These are phyloP conservation scores for Sanguinoderma infundibulare DNA, from an alignment of 1,284 basidiomycete genomes.

Conservation along the genomic window DNA sequence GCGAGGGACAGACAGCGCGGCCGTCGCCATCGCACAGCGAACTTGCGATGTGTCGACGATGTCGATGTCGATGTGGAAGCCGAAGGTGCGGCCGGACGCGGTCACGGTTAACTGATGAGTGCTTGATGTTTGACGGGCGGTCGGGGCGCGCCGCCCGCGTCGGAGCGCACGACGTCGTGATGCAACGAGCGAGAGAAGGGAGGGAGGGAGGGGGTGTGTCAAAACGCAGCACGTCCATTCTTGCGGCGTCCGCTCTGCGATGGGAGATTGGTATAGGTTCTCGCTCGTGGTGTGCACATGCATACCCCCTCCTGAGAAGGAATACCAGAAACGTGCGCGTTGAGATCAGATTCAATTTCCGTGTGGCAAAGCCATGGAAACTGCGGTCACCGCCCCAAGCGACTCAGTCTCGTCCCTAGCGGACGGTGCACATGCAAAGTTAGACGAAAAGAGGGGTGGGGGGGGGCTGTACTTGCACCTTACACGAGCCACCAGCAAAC, in stretches of 20 bases:
- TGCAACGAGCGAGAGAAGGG: not conserved
- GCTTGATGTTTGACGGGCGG: too few species aligned
- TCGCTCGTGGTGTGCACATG: too few species aligned
- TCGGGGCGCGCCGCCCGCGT: too few species aligned
- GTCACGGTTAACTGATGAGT: too few species aligned
- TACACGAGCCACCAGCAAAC: too few species aligned
- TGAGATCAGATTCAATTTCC: not conserved
- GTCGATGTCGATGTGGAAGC: too few species aligned
- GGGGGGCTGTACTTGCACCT: too few species aligned
- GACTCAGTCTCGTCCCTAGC: not conserved
- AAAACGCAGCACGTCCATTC: not conserved
- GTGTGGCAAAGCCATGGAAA: not conserved
- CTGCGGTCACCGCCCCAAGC: not conserved
- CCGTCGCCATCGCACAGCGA: not conserved
- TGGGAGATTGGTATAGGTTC: not conserved
- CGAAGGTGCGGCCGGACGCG: too few species aligned
- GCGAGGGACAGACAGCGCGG: not conserved
- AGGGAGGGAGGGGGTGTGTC: not conserved
- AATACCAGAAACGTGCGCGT: not conserved
- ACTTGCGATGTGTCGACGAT: not conserved
- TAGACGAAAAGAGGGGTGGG: too few species aligned
- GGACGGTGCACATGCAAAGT: not conserved
- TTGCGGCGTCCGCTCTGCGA: slow-evolving; percentile 2
- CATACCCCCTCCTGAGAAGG: too few species aligned
- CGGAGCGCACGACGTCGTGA: too few species aligned